These are phyloP conservation scores for Rhynchospora pubera DNA, from an alignment of 176 grass and related monocot genomes.

Conservation along the genomic window DNA sequence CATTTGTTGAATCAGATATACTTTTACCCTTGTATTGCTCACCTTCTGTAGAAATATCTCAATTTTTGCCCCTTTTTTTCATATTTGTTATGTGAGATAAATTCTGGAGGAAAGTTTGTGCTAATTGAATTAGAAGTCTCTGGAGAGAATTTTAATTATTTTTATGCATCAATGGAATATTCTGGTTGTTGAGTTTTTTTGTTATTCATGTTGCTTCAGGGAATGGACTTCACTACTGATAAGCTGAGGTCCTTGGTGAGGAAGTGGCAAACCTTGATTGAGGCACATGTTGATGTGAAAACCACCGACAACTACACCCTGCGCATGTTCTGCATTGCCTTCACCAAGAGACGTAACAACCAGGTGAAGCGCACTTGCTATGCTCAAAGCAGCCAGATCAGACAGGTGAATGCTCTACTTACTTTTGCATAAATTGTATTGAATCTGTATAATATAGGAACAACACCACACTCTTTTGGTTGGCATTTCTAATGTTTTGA, in stretches of 20 bases:
- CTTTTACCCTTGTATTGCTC: not conserved
- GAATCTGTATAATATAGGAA: no score
- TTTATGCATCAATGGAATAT: not conserved
- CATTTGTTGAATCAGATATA: not conserved
- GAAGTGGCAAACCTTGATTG: slow-evolving; percentile 92
- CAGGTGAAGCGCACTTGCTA: slow-evolving; percentile 97
- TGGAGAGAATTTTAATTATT: not conserved
- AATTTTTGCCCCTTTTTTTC: not conserved
- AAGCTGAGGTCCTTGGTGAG: slow-evolving; percentile 69
- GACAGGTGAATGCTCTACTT: slow-evolving; percentile 43
- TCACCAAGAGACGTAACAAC: slow-evolving; percentile 74
- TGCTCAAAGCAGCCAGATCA: slow-evolving; percentile 75
- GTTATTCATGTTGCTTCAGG: slow-evolving; percentile 31
- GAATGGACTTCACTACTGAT: slow-evolving; percentile 71
- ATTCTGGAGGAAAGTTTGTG: not conserved
- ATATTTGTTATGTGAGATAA: not conserved
- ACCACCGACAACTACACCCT: slow-evolving; percentile 83
- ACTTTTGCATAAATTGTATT: not conserved
- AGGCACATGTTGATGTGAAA: slow-evolving; percentile 88
- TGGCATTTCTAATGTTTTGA: no score
- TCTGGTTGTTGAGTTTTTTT: not conserved
- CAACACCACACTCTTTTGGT: no score
- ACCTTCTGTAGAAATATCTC: not conserved
- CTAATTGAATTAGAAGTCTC: not conserved
- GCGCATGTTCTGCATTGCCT: slow-evolving; percentile 77